phyloP scores from a whole-genome alignment of 495 filamentous ascomycete species.

The Hypoxylon lienhwacheense region DNA sequence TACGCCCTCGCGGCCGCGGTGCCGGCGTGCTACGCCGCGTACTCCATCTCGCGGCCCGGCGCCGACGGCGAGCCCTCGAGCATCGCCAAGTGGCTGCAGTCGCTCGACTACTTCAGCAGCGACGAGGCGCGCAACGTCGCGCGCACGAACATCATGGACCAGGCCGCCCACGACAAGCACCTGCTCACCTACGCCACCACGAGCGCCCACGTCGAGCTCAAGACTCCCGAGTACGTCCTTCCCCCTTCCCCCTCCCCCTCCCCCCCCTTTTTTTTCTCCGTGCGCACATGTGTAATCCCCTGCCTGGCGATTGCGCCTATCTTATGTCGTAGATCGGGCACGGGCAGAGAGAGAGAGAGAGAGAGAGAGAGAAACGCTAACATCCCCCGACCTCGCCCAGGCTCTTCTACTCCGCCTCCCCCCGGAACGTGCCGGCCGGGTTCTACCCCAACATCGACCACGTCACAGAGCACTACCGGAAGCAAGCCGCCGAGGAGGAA shows the following conservation, averaged over 20 bases:
- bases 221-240: constrained; percentile 51
- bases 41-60: constrained; percentile 47
- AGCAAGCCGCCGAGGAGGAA: constrained; percentile 50
- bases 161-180: constrained; percentile 55
- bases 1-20: constrained; percentile 44
- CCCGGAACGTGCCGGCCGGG: constrained; percentile 51
- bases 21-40: constrained; percentile 39
- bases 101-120: constrained; percentile 43
- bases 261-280: too few relatives aligned
- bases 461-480: constrained; percentile 52
- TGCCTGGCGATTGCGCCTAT: too few relatives aligned
- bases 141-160: constrained; percentile 45
- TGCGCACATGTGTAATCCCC: too few relatives aligned
- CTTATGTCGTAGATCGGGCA: neutral
- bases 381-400: constrained; percentile 35
- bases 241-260: neutral
- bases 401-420: constrained; percentile 47
- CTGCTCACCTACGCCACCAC: constrained; percentile 41
- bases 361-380: neutral
- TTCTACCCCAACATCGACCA: constrained; percentile 47
- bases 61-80: constrained; percentile 46
- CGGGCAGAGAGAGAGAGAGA: neutral
- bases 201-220: constrained; percentile 46
- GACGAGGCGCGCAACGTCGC: constrained; percentile 47
- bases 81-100: constrained; percentile 39